Base-by-base conservation (phyloP, 257 asterid genomes). In the Apocynum venetum region DNA sequence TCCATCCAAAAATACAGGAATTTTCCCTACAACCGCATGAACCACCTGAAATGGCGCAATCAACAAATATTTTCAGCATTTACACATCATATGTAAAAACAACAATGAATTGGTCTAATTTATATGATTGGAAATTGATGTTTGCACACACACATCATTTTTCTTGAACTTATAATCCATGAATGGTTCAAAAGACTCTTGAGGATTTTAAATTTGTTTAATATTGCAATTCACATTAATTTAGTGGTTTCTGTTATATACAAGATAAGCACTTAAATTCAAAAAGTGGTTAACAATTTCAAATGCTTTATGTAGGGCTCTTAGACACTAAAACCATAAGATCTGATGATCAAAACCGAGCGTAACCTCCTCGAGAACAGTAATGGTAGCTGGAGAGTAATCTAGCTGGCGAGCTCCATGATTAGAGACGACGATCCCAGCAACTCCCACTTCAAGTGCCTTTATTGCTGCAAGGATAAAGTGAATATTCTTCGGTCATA, bases 341-440 rank as follows among this genome's bases (percentile, higher is more conserved):
- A 75, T 75, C 14, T 3, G 48, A 48, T 15, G 71, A 38, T 14
- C 47, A 15, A 36, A 77, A 69, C 52, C 35, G 38, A 55, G 25
- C 61, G 43, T 52, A 65, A 86, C 93, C 96, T 89, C 96, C 84
- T 90, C 96, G n/a, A 90, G 85, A 65, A 85, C 96, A 53, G 82
- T 73, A 78, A 90, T 89, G 53, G 88, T 90, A 75, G 93, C 88
- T 5, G 96, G 96, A 75, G 86, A 53, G 74, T 82, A 78, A 75
- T 90, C 93, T 17, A 89, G 81, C 80, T 90, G 96, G 51, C 93
- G 90, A 72, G 85, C 93, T 67, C 96, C 96, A 78, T 89, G 96
- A 74, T 90, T 90, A 31, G 96, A 89, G 55, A 90, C 88, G 10
- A 90, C 57, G 15, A 90, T 82, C 61, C 93, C 92, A 20, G 85